Percentiles rank a stretch among this genome's conserved stretches.
These are phyloP conservation scores for Xylariaceae sp. DNA, from an alignment of 2,329 filamentous ascomycete species.

Conservation along the genomic window DNA sequence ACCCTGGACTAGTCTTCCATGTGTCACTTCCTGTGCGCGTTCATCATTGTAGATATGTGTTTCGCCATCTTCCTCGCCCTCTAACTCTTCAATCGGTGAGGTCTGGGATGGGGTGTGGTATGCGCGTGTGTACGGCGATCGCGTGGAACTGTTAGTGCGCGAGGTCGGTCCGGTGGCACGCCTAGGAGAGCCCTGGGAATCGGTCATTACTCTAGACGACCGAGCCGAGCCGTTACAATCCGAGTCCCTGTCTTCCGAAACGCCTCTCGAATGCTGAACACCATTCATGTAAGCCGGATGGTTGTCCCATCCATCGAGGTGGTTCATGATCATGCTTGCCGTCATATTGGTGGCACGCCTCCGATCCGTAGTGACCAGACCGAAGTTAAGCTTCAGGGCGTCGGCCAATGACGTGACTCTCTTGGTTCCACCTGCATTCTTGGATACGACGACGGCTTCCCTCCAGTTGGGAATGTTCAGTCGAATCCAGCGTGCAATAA, in stretches of 20 bases:
- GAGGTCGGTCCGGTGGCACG: slow-evolving; percentile 38
- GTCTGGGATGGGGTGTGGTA: slow-evolving; percentile 39
- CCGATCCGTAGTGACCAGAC: slow-evolving; percentile 87
- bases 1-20: slow-evolving; percentile 86
- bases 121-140: slow-evolving; percentile 34
- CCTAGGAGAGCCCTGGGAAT: slow-evolving; percentile 49
- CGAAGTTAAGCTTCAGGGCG: slow-evolving; percentile 95
- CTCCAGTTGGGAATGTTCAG: slow-evolving; percentile 86
- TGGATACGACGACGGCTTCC: slow-evolving; percentile 94
- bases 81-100: slow-evolving; percentile 40
- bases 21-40: slow-evolving; percentile 85
- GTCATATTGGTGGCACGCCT: slow-evolving; percentile 68
- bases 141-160: slow-evolving; percentile 34
- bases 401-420: slow-evolving; percentile 94
- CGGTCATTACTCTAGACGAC: slow-evolving; percentile 38
- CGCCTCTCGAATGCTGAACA: slow-evolving; percentile 27
- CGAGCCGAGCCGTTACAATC: slow-evolving; percentile 34
- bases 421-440: slow-evolving; percentile 97
- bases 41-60: slow-evolving; percentile 70
- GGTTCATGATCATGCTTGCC: slow-evolving; percentile 75
- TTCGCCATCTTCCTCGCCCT: slow-evolving; percentile 44
- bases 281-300: slow-evolving; percentile 32
- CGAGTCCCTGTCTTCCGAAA: slow-evolving; percentile 30
- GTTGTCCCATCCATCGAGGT: slow-evolving; percentile 58
- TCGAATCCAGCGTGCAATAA: slow-evolving; percentile 94